Evolutionary conservation across 768 basidiomycete species (phyloP).

Genomic region (Suillus occidentalis): DNA sequence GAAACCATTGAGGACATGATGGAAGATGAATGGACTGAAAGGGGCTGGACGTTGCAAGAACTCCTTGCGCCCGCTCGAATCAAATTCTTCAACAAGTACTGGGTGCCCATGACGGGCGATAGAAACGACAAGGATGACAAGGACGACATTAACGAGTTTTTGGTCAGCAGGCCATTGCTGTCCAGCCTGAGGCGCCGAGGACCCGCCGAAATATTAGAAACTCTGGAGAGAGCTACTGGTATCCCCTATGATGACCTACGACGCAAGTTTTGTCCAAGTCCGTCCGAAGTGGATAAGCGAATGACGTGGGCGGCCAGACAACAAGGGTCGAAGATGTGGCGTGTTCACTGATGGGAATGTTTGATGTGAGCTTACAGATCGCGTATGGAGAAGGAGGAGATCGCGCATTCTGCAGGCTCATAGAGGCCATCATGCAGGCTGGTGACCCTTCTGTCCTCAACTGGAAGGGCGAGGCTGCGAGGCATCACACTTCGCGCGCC

Average conservation of each 20-base stretch:
- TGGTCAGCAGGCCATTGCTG: background rate
- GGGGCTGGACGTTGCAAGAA: background rate
- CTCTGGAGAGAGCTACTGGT: background rate
- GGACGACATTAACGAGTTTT: background rate
- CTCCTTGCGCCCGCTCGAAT: background rate
- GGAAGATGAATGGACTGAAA: background rate
- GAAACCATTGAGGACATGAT: background rate
- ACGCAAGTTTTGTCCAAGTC: background rate
- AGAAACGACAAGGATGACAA: background rate
- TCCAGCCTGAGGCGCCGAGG: background rate
- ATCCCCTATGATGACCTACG: background rate
- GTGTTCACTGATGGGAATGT: conserved; percentile 18
- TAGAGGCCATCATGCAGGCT: conserved; percentile 9
- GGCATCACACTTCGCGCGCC: background rate
- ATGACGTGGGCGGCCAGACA: conserved; percentile 20
- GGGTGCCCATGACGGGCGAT: background rate
- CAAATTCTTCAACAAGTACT: background rate
- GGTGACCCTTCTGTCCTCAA: conserved; percentile 9
- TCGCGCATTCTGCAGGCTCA: conserved; percentile 11
- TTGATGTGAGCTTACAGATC: conserved; percentile 15
- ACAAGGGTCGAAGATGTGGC: conserved; percentile 18
- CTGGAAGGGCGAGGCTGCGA: conserved; percentile 1
- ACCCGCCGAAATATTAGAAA: background rate
- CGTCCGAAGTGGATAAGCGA: background rate
- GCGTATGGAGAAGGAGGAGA: conserved; percentile 19